Base-by-base conservation (phyloP, 495 filamentous ascomycete species). In the Corynascus novoguineensis region DNA sequence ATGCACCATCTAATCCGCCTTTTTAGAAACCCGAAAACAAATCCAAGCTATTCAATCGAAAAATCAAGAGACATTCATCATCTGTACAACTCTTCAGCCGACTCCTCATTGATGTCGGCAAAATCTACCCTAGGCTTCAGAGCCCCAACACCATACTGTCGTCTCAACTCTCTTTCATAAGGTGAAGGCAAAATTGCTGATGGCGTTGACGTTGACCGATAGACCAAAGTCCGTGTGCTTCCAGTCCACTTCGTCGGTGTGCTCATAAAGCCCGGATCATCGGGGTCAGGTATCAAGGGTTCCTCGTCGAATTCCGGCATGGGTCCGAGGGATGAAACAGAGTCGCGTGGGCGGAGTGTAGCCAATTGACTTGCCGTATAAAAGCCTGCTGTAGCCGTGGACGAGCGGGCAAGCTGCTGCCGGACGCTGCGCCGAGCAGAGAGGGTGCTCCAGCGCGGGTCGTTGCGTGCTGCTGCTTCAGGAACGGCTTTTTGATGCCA, bases 241-340 rank as follows among this genome's bases (percentile, higher is more conserved):
- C 64, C 61, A 2, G 62, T 65, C 57, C 64, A 59, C 40, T 56
- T 50, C 17, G 64, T 71, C 22, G 68, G 68, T 10, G 68, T 71
- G 60, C 63, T 65, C 68, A 68, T 68, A 17, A 67, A 67, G n/a
- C 62, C 64, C 0, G 63, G 54, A 29, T 67, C 64, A 7, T 59
- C 57, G 5, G 35, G 2, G 4, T 59, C 64, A 0, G 60, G 64
- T 0, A 48, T 32, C 6, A 60, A 53, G 2, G 58, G 14, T 0
- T 66, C 64, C 11, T 63, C 64, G 17, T 67, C 66, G 34, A 71
- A 71, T 27, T 71, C 66, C 27, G 53, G 48, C 66, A 71, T 69
- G 2, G 68, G 60, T 0, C 62, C 62, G 2, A 69, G 59, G 14
- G 19, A n/a, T 19, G 42, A 8, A 29, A 48, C 44, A 3, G 45